Conservation (phyloP, 2,329 filamentous ascomycete species). For the Decorospora gaudefroyi region DNA sequence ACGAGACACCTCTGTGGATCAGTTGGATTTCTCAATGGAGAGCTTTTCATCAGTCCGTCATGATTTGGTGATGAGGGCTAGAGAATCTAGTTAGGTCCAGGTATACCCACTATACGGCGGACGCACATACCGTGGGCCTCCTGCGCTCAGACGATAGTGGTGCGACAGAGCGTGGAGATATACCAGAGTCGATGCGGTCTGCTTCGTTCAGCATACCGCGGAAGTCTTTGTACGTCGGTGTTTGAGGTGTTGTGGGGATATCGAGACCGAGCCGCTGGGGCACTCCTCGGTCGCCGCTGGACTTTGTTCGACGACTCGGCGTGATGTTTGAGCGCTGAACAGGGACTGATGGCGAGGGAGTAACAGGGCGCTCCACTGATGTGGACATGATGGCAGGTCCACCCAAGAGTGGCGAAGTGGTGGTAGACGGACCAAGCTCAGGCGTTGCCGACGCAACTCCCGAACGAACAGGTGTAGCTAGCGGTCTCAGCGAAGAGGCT, state of each 20-base stretch:
- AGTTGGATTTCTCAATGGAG: slow-evolving; percentile 30
- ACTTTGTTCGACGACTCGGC: slow-evolving; percentile 10
- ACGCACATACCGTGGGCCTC: slow-evolving; percentile 33
- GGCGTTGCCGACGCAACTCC: slow-evolving; percentile 24
- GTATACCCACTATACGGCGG: not conserved
- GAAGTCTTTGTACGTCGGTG: slow-evolving; percentile 15
- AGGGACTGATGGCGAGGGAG: slow-evolving; percentile 15
- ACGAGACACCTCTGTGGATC: slow-evolving; percentile 22
- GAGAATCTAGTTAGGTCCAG: slow-evolving; percentile 15
- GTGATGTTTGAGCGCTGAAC: slow-evolving; percentile 10
- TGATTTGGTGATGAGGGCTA: slow-evolving; percentile 31
- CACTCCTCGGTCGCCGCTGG: slow-evolving; percentile 10
- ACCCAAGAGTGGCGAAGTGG: slow-evolving; percentile 25
- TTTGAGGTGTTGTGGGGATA: slow-evolving; percentile 24
- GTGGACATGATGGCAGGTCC: slow-evolving; percentile 17
- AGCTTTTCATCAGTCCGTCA: slow-evolving; percentile 32
- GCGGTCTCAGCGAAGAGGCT: slow-evolving; percentile 30
- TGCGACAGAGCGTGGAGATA: slow-evolving; percentile 29
- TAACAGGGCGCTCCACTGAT: slow-evolving; percentile 17
- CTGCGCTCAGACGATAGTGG: slow-evolving; percentile 28
- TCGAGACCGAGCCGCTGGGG: slow-evolving; percentile 14
- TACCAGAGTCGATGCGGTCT: slow-evolving; percentile 28
- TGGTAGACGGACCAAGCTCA: slow-evolving; percentile 25
- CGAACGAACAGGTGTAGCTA: slow-evolving; percentile 31
- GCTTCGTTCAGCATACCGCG: slow-evolving; percentile 21